A percentile compares a stretch with the other conserved stretches of the same genome.
Evolutionary conservation across 495 filamentous ascomycete species (phyloP).

Genomic region (Xylaria palmicola): DNA sequence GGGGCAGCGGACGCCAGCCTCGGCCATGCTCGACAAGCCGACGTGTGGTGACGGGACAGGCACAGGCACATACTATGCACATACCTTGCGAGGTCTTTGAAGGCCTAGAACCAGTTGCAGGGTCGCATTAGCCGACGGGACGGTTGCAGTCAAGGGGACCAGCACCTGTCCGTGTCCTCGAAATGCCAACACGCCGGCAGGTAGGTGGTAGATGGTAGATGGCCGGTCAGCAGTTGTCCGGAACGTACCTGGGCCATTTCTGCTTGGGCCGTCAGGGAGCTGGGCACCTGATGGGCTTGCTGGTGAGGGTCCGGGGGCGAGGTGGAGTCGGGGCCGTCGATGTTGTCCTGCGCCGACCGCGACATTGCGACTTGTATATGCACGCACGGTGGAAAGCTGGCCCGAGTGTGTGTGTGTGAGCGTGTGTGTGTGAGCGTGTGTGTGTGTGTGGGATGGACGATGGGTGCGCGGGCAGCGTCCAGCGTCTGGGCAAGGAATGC

Average conservation of each 20-base stretch:
- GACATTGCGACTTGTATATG: constrained; percentile 3
- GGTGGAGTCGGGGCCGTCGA: not conserved
- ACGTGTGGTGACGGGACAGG: not conserved
- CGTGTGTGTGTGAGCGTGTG: too few species aligned
- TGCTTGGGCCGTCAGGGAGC: constrained; percentile 21
- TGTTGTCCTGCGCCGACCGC: not conserved
- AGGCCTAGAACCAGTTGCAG: constrained; percentile 36
- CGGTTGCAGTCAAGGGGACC: not conserved
- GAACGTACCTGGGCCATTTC: constrained; percentile 32
- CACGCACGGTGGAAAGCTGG: too few species aligned
- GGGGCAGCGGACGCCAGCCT: too few species aligned
- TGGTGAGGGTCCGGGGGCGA: not conserved
- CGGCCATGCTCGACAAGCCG: too few species aligned
- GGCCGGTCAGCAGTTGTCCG: not conserved
- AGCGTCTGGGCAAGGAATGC: too few species aligned
- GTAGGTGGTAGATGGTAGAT: too few species aligned
- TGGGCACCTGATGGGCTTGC: constrained; percentile 2
- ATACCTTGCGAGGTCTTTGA: constrained; percentile 49
- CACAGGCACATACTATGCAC: too few species aligned
- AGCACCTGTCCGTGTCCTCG: not conserved
- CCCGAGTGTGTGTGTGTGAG: too few species aligned
- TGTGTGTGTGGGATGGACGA: too few species aligned
- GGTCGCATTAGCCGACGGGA: constrained; percentile 17
- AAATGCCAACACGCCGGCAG: not conserved
- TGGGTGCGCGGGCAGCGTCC: too few species aligned